These are phyloP conservation scores for Tylopilus sp. DNA, from an alignment of 768 basidiomycete genomes.

Conservation along the genomic window DNA sequence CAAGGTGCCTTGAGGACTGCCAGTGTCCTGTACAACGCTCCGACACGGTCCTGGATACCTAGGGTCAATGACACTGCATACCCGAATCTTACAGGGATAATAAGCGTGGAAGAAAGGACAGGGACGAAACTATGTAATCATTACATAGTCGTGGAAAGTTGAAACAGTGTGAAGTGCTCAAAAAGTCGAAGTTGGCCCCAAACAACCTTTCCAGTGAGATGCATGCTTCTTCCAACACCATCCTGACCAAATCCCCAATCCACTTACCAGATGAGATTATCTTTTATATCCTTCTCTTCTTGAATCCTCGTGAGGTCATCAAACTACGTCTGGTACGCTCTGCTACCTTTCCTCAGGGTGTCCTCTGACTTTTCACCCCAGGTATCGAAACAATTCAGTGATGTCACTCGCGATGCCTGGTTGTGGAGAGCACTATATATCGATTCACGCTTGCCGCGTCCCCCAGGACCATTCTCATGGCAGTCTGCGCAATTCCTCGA, in stretches of 20 bases:
- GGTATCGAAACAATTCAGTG: slow-evolving; percentile 19
- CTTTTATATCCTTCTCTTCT: slow-evolving; percentile 11
- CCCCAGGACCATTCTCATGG: slow-evolving; percentile 22
- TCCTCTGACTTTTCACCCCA: slow-evolving; percentile 1
- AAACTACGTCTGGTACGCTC: slow-evolving; percentile 16
- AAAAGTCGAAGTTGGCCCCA: not conserved
- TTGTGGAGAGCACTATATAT: slow-evolving; percentile 19
- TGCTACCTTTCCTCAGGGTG: not conserved
- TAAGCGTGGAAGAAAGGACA: not conserved
- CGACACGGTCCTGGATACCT: not conserved
- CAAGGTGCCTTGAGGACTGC: not conserved
- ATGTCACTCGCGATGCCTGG: slow-evolving; percentile 13
- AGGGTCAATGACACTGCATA: not conserved
- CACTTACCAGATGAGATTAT: slow-evolving; percentile 19
- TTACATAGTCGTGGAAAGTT: not conserved
- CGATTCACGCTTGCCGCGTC: slow-evolving; percentile 16
- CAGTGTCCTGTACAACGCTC: not conserved
- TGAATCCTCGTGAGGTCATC: slow-evolving; percentile 15
- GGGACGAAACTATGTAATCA: not conserved
- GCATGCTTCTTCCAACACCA: slow-evolving; percentile 5
- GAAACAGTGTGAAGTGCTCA: not conserved
- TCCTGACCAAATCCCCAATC: not conserved
- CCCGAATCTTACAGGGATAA: not conserved
- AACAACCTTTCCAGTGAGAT: slow-evolving; percentile 5
- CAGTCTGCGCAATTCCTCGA: slow-evolving; percentile 20